These are phyloP conservation scores for Baorangia bicolor DNA, from an alignment of 768 basidiomycete species.

Conservation along the genomic window DNA sequence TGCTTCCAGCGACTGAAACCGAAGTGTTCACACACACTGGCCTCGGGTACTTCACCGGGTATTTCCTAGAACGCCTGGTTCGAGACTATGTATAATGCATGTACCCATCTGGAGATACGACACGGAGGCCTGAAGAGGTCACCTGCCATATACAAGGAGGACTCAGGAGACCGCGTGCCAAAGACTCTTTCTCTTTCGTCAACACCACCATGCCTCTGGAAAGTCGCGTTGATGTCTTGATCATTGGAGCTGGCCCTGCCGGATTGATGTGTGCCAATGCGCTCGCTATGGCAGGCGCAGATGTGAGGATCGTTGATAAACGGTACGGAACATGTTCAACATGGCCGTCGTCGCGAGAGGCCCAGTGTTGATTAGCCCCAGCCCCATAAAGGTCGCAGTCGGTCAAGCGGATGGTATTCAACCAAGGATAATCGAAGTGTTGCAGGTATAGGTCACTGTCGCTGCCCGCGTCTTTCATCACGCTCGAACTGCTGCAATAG, in stretches of 20 bases:
- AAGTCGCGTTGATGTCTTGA: constrained; percentile 44
- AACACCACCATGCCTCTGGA: constrained; percentile 21
- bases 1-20: no score
- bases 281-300: constrained; percentile 42
- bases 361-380: constrained; percentile 10
- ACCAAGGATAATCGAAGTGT: constrained; percentile 52
- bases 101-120: no score
- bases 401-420: constrained; percentile 60
- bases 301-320: constrained; percentile 49
- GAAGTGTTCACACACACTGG: no score
- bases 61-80: no score
- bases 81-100: no score
- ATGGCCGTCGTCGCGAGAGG: not conserved
- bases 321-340: constrained; percentile 28
- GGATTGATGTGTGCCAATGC: constrained; percentile 70
- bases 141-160: not conserved
- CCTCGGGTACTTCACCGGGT: no score
- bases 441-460: constrained; percentile 37
- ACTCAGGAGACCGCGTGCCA: no score
- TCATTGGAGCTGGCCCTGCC: constrained; percentile 51
- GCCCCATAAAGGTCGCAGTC: constrained; percentile 41
- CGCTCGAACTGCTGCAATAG: constrained; percentile 32
- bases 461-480: not conserved
- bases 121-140: not conserved
- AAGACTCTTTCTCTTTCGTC: not conserved